Base-by-base conservation (phyloP, 805 yeast genomes). In the Wickerhamomyces kurtzmanii region DNA sequence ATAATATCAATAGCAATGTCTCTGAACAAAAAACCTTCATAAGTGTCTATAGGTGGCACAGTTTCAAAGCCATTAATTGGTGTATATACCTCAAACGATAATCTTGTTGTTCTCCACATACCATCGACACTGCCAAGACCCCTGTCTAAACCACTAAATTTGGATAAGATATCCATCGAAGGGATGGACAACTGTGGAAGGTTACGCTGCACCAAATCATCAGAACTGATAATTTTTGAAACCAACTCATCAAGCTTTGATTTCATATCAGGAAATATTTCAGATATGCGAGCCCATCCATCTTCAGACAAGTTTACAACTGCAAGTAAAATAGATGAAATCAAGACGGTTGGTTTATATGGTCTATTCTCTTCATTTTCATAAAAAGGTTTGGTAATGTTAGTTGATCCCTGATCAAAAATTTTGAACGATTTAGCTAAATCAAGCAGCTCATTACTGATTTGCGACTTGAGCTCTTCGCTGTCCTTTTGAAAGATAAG, bases 1-100 rank as follows among this genome's bases (percentile, higher is more conserved):
- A 87, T 69, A 18, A 82, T 56, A 52, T 89, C 96, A 27, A 69
- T 67, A 20, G 77, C 62, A 19, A 83, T 58, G 47, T 91, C 97
- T 37, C 83, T 71, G 39, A 86, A 62, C 15, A 89, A 48, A 31
- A 83, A 57, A 1, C 79, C 74, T 14, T 63, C 64, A 33, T 70
- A 68, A 2, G 72, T 45, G 1, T 56, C 59, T 4, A 60, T 53
- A 4, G 66, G 55, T 1, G 87, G 82, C 4, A 74, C 73, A 1
- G 96, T 83, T 30, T 73, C 78, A 3, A 62, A 68, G 4, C 69
- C 70, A 11, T 58, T 52, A 28, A 63, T 59, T 10, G 64, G 63
- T 24, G 60, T 50, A 49, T 76, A 84, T 11, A 77, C 72, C 39
- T 75, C 75, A 46, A 79, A 68, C 13, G 71, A 54, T 23, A 62